These are phyloP conservation scores for Penicillium silybi DNA, from an alignment of 495 filamentous ascomycete genomes.

Conservation along the genomic window DNA sequence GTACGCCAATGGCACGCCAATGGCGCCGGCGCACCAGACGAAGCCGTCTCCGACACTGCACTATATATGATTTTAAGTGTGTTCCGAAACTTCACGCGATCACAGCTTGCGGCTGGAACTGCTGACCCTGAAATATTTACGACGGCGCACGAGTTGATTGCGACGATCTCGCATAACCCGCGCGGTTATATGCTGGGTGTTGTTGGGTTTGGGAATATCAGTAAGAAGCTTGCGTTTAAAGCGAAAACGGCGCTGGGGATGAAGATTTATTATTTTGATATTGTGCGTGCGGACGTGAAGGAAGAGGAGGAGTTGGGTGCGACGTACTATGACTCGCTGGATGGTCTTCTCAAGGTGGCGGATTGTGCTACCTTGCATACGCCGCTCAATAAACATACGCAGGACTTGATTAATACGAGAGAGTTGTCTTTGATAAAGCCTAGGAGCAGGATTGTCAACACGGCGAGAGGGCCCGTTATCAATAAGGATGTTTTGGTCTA, in stretches of 20 bases:
- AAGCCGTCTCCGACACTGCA: conserved; percentile 62
- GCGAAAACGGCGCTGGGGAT: conserved; percentile 54
- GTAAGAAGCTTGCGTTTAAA: conserved; percentile 58
- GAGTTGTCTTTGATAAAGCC: conserved; percentile 46
- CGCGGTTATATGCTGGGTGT: conserved; percentile 42
- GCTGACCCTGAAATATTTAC: conserved; percentile 34
- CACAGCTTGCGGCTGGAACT: conserved; percentile 39
- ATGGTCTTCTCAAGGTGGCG: conserved; percentile 46
- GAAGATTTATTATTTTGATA: conserved; percentile 61
- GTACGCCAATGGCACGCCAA: conserved; percentile 63
- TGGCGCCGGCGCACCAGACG: conserved; percentile 58
- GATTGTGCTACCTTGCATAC: conserved; percentile 63
- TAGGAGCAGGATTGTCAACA: conserved; percentile 61
- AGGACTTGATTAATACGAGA: conserved; percentile 42
- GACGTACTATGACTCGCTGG: conserved; percentile 45
- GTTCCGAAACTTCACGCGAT: conserved; percentile 57
- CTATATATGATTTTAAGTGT: conserved; percentile 58
- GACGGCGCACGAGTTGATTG: conserved; percentile 47
- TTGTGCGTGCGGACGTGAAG: conserved; percentile 43
- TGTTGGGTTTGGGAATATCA: conserved; percentile 61
- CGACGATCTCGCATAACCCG: conserved; percentile 48
- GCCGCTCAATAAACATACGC: conserved; percentile 39
- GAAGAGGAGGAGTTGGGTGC: conserved; percentile 25
- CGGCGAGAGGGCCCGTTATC: conserved; percentile 59
- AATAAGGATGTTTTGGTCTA: conserved; percentile 64